A percentile compares a stretch with the other conserved stretches of the same genome.
phyloP scores from a whole-genome alignment of 1,139 yeast species.

The Blastobotrys elegans region DNA sequence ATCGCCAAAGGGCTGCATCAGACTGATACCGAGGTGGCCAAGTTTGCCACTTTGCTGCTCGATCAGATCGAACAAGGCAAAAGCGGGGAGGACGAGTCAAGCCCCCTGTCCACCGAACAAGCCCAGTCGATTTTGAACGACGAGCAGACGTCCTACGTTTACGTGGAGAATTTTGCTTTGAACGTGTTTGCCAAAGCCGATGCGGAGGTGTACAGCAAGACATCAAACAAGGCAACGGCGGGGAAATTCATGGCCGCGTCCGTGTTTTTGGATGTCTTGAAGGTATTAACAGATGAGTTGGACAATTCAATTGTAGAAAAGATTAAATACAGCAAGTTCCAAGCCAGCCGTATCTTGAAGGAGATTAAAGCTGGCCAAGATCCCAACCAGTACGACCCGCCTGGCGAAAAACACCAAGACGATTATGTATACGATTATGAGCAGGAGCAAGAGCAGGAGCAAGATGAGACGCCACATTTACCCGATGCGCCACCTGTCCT shows the following conservation, averaged over 20 bases:
- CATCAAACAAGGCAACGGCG: slow-evolving; percentile 40
- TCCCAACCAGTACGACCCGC: slow-evolving; percentile 45
- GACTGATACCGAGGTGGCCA: slow-evolving; percentile 47
- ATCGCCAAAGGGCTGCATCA: slow-evolving; percentile 54
- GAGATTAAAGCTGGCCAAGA: slow-evolving; percentile 44
- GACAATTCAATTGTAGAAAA: slow-evolving; percentile 36
- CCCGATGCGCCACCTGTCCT: slow-evolving; percentile 20
- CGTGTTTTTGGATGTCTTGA: slow-evolving; percentile 44
- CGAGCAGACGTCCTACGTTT: slow-evolving; percentile 51
- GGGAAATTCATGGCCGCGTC: slow-evolving; percentile 46
- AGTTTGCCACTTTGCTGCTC: slow-evolving; percentile 52
- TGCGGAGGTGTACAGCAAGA: slow-evolving; percentile 40
- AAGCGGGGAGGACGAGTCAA: slow-evolving; percentile 19
- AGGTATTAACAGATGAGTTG: slow-evolving; percentile 34
- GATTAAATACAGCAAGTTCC: slow-evolving; percentile 53
- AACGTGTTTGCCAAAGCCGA: slow-evolving; percentile 55
- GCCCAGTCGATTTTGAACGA: slow-evolving; percentile 51
- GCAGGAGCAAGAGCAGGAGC: slow-evolving; percentile 16
- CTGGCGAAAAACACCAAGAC: slow-evolving; percentile 27
- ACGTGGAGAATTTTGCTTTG: slow-evolving; percentile 58
- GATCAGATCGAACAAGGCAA: slow-evolving; percentile 60
- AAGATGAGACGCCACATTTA: slow-evolving; percentile 7
- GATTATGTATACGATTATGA: slow-evolving; percentile 14
- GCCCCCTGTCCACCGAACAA: slow-evolving; percentile 25
- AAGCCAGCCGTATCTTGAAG: slow-evolving; percentile 51